Evolutionary conservation across 768 basidiomycete species (phyloP), one percentile per base, ranked within the genome.

Genomic region (Hemileccinum rubropunctum): DNA sequence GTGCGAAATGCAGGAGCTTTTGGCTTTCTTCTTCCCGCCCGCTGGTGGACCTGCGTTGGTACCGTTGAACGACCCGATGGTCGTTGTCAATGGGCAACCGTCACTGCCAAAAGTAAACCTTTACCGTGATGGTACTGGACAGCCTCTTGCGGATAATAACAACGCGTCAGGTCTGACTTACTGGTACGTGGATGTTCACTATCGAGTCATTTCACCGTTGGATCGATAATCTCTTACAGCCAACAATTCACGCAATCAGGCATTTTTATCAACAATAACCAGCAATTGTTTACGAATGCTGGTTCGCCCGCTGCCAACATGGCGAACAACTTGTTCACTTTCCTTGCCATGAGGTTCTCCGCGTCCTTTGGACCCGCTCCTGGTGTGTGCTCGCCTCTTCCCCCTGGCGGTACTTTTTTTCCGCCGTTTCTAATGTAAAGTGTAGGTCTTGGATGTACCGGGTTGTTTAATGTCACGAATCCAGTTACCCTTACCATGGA

Each of bases 341-440:
- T 64, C 50, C 54, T 64, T n/a, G 58, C 64, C 13, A 60, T 63
- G 63, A 60, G 63, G 40, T 66, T 63, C 37, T 63, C 64, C 2
- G 30, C 37, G 9, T 46, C 64, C 1, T 52, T 64, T 40, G 61
- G 58, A 12, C 64, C 64, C 34, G 50, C 48, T 39, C 61, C 61
- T 12, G 63, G 63, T 65, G 11, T 7, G 58, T 51, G 18, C 38
- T 21, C 11, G 7, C 14, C 28, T 9, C 28, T 20, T 42, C 2
- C 11, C 5, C 34, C 6, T 36, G 13, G 9, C 9, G 6, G 23
- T 8, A 12, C 28, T 30, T 12, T 30, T 12, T 30, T 30, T 30
- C 28, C 28, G 8, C 17, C 6, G 0, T 39, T 17, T 21, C 51
- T 62, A 26, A 60, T 30, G n/a, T 21, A 15, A 20, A 38, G 3